Evolutionary conservation across 495 filamentous ascomycete species (phyloP).

Genomic region (Pseudoneurospora amorphoporcata): DNA sequence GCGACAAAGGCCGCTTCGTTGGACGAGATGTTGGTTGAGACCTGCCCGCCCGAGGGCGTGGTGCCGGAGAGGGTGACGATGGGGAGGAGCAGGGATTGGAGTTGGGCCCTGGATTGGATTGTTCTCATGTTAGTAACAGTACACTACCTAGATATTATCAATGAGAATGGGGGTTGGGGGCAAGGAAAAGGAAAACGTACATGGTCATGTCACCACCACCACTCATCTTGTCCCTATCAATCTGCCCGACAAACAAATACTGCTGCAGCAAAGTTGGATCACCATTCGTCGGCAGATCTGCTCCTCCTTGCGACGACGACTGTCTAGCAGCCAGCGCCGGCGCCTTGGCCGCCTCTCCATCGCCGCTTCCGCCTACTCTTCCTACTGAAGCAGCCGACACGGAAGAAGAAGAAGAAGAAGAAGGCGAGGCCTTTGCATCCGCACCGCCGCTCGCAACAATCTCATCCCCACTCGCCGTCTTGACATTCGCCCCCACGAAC

Average conservation of each 20-base stretch:
- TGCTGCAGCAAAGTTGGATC: conserved; percentile 33
- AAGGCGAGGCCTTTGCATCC: neutral
- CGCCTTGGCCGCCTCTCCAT: neutral
- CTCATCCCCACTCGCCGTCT: conserved; percentile 7
- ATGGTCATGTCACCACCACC: conserved; percentile 21
- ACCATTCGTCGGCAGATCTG: conserved; percentile 5
- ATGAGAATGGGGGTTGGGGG: neutral
- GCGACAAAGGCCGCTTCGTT: conserved; percentile 59
- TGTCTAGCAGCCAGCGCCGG: conserved; percentile 3
- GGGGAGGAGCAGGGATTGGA: conserved; percentile 54
- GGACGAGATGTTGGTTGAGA: conserved; percentile 52
- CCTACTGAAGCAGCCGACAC: neutral
- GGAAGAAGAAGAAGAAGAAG: neutral
- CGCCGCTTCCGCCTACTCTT: neutral
- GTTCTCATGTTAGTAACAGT: conserved; percentile 8
- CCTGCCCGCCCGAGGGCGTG: conserved; percentile 28
- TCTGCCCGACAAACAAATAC: conserved; percentile 44
- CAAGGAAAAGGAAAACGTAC: conserved; percentile 21
- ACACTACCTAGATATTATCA: neutral
- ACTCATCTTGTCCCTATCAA: conserved; percentile 34
- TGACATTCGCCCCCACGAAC: conserved; percentile 47
- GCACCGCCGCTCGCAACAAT: conserved; percentile 1
- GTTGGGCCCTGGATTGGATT: conserved; percentile 36
- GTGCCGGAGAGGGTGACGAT: conserved; percentile 47
- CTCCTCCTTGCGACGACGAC: neutral